phyloP scores from a whole-genome alignment of 306 rosid genomes.

The Dicorynia guianensis region DNA sequence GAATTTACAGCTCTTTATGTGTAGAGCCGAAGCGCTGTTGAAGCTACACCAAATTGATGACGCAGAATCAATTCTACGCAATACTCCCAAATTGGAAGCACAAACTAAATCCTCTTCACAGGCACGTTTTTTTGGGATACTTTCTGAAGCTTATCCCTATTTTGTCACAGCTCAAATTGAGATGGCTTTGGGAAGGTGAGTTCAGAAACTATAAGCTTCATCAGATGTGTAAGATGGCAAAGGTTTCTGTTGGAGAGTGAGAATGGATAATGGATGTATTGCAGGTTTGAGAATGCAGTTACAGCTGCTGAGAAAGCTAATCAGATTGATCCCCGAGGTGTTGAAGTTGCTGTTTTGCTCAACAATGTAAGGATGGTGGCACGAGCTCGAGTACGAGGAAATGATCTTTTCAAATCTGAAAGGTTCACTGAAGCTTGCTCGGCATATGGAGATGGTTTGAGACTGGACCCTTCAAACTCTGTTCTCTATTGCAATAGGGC shows the following conservation, averaged over 20 bases:
- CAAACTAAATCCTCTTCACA: conserved; percentile 49
- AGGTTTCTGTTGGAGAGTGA: conserved; percentile 58
- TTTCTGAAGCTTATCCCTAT: conserved; percentile 76
- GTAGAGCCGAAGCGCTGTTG: conserved; percentile 95
- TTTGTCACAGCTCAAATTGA: conserved; percentile 80
- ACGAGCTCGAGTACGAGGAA: conserved; percentile 88
- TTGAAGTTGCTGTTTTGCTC: conserved; percentile 76
- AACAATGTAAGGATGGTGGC: conserved; percentile 80
- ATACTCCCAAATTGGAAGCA: conserved; percentile 55
- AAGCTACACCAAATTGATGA: conserved; percentile 90
- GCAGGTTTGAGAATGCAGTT: conserved; percentile 99
- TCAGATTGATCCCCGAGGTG: conserved; percentile 67
- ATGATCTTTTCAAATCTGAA: conserved; percentile 91
- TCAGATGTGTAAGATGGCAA: conserved; percentile 35
- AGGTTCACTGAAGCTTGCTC: conserved; percentile 92
- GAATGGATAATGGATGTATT: conserved; percentile 69
- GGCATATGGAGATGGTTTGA: conserved; percentile 91
- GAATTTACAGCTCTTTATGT: conserved; percentile 91
- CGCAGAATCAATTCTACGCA: conserved; percentile 62
- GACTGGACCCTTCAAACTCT: conserved; percentile 78
- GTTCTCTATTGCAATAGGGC: conserved; percentile 95
- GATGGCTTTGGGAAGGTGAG: conserved; percentile 97
- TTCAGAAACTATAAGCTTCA: conserved; percentile 45
- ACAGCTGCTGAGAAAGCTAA: conserved; percentile 82
- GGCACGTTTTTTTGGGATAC: conserved; percentile 73